Evolutionary conservation across 768 basidiomycete genomes (phyloP).

Genomic region (Podaxis rugospora): DNA sequence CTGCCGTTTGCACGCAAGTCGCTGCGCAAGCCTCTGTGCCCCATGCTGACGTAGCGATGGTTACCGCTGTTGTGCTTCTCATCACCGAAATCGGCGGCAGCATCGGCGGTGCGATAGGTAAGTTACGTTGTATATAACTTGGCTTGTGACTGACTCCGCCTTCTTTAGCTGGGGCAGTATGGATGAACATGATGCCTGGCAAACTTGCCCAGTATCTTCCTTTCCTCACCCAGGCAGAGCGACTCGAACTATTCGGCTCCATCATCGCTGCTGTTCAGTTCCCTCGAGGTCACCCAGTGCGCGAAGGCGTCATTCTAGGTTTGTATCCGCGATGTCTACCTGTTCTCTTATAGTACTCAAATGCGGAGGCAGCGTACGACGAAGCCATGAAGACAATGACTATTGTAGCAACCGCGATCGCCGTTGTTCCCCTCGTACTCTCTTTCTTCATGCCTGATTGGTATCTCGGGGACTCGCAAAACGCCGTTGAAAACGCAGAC

Average conservation of each 20-base stretch:
- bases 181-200: conserved; percentile 62
- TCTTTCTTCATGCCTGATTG: conserved; percentile 61
- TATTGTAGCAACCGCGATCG: conserved; percentile 46
- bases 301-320: conserved; percentile 61
- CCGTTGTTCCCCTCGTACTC: conserved; percentile 54
- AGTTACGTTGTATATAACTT: conserved; percentile 13
- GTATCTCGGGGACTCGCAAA: conserved; percentile 67
- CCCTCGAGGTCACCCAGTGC: conserved; percentile 50
- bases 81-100: conserved; percentile 67
- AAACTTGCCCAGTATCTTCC: conserved; percentile 55
- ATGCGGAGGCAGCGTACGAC: conserved; percentile 35
- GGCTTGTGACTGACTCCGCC: background rate
- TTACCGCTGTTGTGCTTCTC: conserved; percentile 63
- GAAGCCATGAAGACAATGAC: conserved; percentile 57
- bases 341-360: background rate
- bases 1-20: conserved; percentile 51
- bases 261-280: conserved; percentile 47
- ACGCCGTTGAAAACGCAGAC: conserved; percentile 53
- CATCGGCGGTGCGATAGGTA: conserved; percentile 59
- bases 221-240: conserved; percentile 35
- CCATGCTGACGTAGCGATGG: conserved; percentile 62
- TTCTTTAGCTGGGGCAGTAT: conserved; percentile 59
- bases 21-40: conserved; percentile 63
- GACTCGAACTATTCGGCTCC: conserved; percentile 47
- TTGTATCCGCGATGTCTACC: conserved; percentile 17